Base-by-base conservation (phyloP, 169 alveolate genomes). In the Eimeria maxima region DNA sequence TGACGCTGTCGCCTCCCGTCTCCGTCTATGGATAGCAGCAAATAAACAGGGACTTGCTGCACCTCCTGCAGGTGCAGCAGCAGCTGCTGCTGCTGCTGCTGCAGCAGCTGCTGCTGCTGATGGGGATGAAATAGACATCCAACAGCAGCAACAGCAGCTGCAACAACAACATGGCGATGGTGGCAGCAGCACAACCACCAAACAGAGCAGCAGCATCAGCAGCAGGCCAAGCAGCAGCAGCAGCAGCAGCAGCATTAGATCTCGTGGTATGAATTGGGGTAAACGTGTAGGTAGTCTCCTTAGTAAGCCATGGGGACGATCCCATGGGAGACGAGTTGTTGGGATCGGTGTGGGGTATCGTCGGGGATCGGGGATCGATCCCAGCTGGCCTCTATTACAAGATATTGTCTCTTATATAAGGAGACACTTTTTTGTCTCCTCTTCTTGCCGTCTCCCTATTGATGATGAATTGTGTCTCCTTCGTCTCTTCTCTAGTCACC, bases 1-100 rank as follows among this genome's bases (percentile, higher is more conserved):
- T n/a, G 98, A 97, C 90, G 98, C 98, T 4, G 97, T 96, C 57
- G 98, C 98, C 2, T 71, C 96, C n/a, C 93, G 98, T 24, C 90
- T 97, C 60, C 87, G 94, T 76, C 67, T 97, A n/a, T 95, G 97
- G 97, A 96, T 96, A 4, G 96, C 95, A 14, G 96, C 96, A n/a
- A 27, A 44, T 42, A 67, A 87, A 4, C 95, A 96, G 93, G 96
- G 84, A 6, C 84, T 93, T 18, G 73, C 95, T 16, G 78, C 89
- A n/a, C 80, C 24, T 5, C 84, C 86, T 20, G 47, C 50, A 2
- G 91, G 73, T 1, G 53, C 71, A 33, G 67, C 86, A 16, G 47
- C 50, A 1, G 90, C 83, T 4, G 45, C 67, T 44, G 63, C 88
- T 10, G 55, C 65, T 60, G 42, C 42, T 42, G 81, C 63, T 16